Evolutionary conservation across 2,329 filamentous ascomycete genomes (phyloP).

Genomic region (Fusarium burgessii): DNA sequence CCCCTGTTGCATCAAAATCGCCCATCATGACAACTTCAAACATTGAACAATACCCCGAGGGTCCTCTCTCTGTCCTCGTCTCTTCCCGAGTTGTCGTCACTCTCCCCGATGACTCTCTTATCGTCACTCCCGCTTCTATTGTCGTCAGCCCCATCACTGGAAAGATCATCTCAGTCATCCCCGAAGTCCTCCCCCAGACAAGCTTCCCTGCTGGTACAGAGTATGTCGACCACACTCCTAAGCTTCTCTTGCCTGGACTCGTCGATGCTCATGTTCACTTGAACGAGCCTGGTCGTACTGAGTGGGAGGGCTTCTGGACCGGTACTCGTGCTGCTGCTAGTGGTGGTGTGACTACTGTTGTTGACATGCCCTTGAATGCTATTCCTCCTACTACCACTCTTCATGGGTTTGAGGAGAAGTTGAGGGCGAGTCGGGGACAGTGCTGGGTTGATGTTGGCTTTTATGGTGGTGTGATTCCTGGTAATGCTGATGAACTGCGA

Average conservation of each 20-base stretch:
- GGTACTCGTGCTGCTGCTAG: conserved; percentile 94
- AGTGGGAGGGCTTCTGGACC: conserved; percentile 98
- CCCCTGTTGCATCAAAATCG: background rate
- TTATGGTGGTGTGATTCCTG: conserved; percentile 94
- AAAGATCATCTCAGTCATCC: conserved; percentile 83
- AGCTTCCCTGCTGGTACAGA: conserved; percentile 78
- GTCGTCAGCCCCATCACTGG: conserved; percentile 81
- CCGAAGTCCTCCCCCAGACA: conserved; percentile 77
- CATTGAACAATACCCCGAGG: conserved; percentile 40
- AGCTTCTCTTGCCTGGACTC: conserved; percentile 87
- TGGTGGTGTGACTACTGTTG: conserved; percentile 93
- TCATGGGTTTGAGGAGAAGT: conserved; percentile 83
- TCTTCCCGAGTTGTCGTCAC: conserved; percentile 87
- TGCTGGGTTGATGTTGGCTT: conserved; percentile 99
- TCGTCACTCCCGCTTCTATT: conserved; percentile 85
- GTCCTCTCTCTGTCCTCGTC: conserved; percentile 76
- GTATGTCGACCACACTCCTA: conserved; percentile 87
- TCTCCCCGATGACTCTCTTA: conserved; percentile 69
- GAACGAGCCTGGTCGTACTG: conserved; percentile 94
- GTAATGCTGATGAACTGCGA: conserved; percentile 83
- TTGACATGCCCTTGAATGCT: conserved; percentile 98
- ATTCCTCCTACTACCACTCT: conserved; percentile 96
- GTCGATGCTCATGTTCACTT: conserved; percentile 98
- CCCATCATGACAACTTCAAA: conserved; percentile 50
- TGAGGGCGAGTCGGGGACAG: conserved; percentile 83